A percentile compares a stretch with the other conserved stretches of the same genome.
These are phyloP conservation scores for Salix koriyanagi DNA, from an alignment of 345 rosid species.

Conservation along the genomic window DNA sequence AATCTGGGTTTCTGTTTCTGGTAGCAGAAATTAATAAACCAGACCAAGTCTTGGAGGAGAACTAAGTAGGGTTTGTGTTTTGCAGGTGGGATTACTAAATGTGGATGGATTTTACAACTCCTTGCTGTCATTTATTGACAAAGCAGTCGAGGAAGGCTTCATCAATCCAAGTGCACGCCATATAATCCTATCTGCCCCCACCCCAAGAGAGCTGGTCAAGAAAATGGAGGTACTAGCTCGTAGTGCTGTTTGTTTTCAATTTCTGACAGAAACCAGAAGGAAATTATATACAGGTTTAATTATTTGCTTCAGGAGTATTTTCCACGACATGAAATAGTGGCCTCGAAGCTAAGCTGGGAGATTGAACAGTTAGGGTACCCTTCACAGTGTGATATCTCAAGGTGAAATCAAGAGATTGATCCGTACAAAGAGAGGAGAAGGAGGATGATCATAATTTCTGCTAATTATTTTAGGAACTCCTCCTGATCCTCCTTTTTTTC, in stretches of 20 bases:
- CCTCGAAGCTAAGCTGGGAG: slow-evolving; percentile 77
- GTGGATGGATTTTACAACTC: slow-evolving; percentile 35
- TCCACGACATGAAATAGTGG: slow-evolving; percentile 69
- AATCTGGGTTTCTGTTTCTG: neutral
- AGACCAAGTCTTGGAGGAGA: neutral
- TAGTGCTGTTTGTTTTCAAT: too few species aligned
- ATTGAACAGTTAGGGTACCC: slow-evolving; percentile 44
- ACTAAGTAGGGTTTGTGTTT: neutral
- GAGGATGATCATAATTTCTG: neutral
- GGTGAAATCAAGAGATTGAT: slow-evolving; percentile 29
- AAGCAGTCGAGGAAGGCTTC: slow-evolving; percentile 34
- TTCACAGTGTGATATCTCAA: slow-evolving; percentile 47
- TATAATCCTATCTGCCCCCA: slow-evolving; percentile 28
- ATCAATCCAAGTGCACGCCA: slow-evolving; percentile 29
- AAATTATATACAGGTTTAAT: too few species aligned
- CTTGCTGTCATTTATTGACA: slow-evolving; percentile 26
- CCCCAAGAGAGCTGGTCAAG: slow-evolving; percentile 26
- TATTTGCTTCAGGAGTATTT: slow-evolving; percentile 51
- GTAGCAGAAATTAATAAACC: neutral
- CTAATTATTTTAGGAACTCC: neutral
- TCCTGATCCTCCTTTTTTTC: neutral
- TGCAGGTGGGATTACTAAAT: slow-evolving; percentile 31
- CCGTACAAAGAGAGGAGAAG: neutral
- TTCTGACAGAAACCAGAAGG: too few species aligned
- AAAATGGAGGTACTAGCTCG: slow-evolving; percentile 29